Evolutionary conservation across 805 yeast species (phyloP).

Genomic region (Scheffersomyces coipomensis): DNA sequence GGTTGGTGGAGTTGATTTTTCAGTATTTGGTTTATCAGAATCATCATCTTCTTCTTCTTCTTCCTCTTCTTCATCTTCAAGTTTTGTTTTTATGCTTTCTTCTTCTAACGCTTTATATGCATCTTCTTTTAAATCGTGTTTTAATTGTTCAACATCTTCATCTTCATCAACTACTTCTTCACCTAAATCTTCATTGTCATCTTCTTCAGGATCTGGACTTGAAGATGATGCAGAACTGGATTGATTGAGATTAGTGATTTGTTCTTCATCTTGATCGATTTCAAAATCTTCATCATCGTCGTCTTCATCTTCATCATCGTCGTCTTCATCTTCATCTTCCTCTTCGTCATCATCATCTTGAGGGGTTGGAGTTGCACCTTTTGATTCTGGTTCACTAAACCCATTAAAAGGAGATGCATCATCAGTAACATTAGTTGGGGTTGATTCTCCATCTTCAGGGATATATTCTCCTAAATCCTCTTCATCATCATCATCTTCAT

Average conservation of each 20-base stretch:
- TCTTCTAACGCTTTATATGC: conserved; percentile 10
- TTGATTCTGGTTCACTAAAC: conserved; percentile 8
- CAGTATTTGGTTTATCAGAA: conserved; percentile 11
- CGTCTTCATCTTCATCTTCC: conserved; percentile 13
- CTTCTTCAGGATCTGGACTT: conserved; percentile 7
- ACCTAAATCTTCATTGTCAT: conserved; percentile 6
- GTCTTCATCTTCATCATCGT: conserved; percentile 12
- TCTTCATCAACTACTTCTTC: conserved; percentile 11
- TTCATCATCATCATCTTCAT: conserved; percentile 20
- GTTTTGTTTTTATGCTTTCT: too few species aligned
- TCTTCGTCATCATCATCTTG: conserved; percentile 12
- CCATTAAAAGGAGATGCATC: conserved; percentile 9
- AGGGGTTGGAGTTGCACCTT: not conserved
- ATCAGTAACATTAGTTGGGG: not conserved
- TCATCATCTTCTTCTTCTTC: conserved; percentile 10
- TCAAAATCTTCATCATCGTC: conserved; percentile 10
- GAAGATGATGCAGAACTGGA: conserved; percentile 3
- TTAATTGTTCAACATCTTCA: conserved; percentile 11
- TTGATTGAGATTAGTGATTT: conserved; percentile 5
- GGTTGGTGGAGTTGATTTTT: conserved; percentile 29
- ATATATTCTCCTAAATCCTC: conserved; percentile 7
- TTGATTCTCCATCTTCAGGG: conserved; percentile 2
- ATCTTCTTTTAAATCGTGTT: conserved; percentile 14
- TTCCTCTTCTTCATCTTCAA: conserved; percentile 5
- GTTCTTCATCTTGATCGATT: conserved; percentile 13